Percentiles rank a stretch among this genome's conserved stretches.
Evolutionary conservation across 768 basidiomycete genomes (phyloP).

Genomic region (Podaxis carcinomalis): DNA sequence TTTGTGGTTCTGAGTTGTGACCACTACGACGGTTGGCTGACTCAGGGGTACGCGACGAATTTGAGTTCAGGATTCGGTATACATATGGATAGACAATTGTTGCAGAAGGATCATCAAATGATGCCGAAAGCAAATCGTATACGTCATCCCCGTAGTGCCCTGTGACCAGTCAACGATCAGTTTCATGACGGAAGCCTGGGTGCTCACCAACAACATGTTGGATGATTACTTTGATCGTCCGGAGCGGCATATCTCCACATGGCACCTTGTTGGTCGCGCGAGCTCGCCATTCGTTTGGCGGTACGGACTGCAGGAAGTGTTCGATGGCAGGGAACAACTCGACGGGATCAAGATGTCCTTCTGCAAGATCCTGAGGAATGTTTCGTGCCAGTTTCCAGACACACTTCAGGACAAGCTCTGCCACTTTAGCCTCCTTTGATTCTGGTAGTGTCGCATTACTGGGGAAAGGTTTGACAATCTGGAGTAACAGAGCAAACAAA

Average conservation of each 20-base stretch:
- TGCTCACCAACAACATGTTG: slow-evolving; percentile 93
- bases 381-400: slow-evolving; percentile 97
- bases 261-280: slow-evolving; percentile 89
- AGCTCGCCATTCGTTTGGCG: slow-evolving; percentile 94
- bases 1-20: slow-evolving; percentile 29
- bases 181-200: background rate
- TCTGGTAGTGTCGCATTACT: slow-evolving; percentile 65
- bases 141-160: slow-evolving; percentile 86
- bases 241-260: slow-evolving; percentile 94
- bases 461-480: slow-evolving; percentile 83
- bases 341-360: slow-evolving; percentile 76
- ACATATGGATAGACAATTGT: slow-evolving; percentile 96
- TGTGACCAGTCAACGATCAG: slow-evolving; percentile 22
- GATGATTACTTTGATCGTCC: slow-evolving; percentile 97
- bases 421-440: slow-evolving; percentile 82
- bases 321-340: slow-evolving; percentile 92
- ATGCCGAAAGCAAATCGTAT: slow-evolving; percentile 84
- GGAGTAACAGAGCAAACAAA: slow-evolving; percentile 76
- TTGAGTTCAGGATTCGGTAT: slow-evolving; percentile 83
- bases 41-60: slow-evolving; percentile 39
- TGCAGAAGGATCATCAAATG: slow-evolving; percentile 96
- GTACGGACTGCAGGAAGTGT: slow-evolving; percentile 87
- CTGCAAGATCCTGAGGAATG: slow-evolving; percentile 86
- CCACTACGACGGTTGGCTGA: slow-evolving; percentile 30
- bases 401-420: slow-evolving; percentile 92